Evolutionary conservation across 805 yeast species (phyloP), one percentile per base, ranked within the genome.

Genomic region (Tetrapisispora taiwanensis): DNA sequence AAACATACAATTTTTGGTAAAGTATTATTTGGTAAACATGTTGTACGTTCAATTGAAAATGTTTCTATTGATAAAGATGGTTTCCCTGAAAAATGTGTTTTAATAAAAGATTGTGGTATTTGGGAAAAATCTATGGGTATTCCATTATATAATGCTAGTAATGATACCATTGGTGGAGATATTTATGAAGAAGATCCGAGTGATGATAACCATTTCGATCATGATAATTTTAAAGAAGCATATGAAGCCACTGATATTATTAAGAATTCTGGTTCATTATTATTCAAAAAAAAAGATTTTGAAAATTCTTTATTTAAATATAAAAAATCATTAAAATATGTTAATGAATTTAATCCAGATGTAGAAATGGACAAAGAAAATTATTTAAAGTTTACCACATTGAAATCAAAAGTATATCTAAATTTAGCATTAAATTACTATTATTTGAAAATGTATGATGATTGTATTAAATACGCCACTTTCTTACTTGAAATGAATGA

Each of bases 1-100:
- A 82, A 81, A 52, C 89, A 85, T 56, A 70, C 89, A 0, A 78
- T 85, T 2, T 82, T 88, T 63, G 96, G 95, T 1, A 67, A 66
- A 45, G 88, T 87, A 10, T 53, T 68, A 7, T 70, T 69, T 52
- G 95, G 86, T 15, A 82, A 80, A 58, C 79, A 81, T 2, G 81
- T 83, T 1, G 71, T 84, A 0, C 69, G 89, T 53, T 78, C 78
- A 24, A 65, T 82, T 18, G 94, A 84, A 58, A 67, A 70, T 38
- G 69, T 72, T 2, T 52, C 63, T 7, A 69, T 72, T 1, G 68
- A 72, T 30, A 65, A 72, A 19, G 70, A 73, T 24, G 78, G 74
- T 7, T 53, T 60, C 3, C 71, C 73, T 6, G 55, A 47, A 2
- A 61, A 68, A 26, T 56, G 66, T 12, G 73, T 81, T 1, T 55